A percentile compares a stretch with the other conserved stretches of the same genome.
Evolutionary conservation across 1,139 yeast species (phyloP).

Genomic region (Candida labiduridarum): DNA sequence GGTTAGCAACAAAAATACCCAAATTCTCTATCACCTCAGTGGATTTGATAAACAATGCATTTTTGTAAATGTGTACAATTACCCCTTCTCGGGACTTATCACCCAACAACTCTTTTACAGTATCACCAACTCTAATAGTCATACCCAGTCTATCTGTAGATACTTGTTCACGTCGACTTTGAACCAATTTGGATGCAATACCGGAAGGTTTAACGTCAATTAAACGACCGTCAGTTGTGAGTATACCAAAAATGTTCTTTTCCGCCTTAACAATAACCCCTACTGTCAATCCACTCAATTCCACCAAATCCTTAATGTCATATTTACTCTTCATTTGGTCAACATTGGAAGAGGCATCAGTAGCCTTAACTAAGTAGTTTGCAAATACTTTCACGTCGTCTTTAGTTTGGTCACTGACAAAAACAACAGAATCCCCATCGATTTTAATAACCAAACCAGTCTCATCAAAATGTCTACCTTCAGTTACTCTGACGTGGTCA

Average conservation of each 20-base stretch:
- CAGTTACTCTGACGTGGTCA: constrained; percentile 92
- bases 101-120: constrained; percentile 76
- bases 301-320: constrained; percentile 88
- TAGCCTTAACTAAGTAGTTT: constrained; percentile 78
- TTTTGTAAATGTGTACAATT: constrained; percentile 83
- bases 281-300: constrained; percentile 80
- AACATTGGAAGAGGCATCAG: constrained; percentile 59
- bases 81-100: constrained; percentile 77
- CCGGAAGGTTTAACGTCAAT: constrained; percentile 75
- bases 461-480: constrained; percentile 90
- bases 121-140: constrained; percentile 86
- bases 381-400: constrained; percentile 92
- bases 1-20: constrained; percentile 85
- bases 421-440: constrained; percentile 81
- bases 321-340: constrained; percentile 60
- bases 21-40: constrained; percentile 80
- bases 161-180: constrained; percentile 68
- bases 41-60: constrained; percentile 75
- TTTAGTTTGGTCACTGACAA: constrained; percentile 85
- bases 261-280: constrained; percentile 93
- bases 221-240: constrained; percentile 82
- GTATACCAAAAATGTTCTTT: constrained; percentile 78
- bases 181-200: constrained; percentile 70
- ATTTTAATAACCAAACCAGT: constrained; percentile 91
- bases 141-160: constrained; percentile 88